A percentile compares a stretch with the other conserved stretches of the same genome.
Conservation (phyloP, 2,329 filamentous ascomycete species). For the Herpomyces periplanetae region DNA sequence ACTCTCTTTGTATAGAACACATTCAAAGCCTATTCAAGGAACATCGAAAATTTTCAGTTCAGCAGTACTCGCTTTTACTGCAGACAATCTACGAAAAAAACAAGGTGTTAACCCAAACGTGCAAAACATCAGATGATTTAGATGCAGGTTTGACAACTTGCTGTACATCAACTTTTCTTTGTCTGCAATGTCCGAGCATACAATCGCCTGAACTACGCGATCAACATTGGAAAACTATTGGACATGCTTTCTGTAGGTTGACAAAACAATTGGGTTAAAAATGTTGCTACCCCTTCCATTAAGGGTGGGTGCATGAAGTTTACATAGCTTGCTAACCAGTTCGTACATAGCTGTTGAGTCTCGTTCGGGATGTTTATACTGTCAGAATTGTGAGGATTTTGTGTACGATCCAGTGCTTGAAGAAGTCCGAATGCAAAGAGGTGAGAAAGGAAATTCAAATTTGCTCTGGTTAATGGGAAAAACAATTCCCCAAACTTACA, state of each 20-base stretch:
- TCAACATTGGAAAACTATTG: slow-evolving; percentile 24
- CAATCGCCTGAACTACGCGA: slow-evolving; percentile 22
- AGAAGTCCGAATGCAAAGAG: slow-evolving; percentile 26
- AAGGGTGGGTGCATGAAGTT: too few species aligned
- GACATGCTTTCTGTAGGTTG: slow-evolving; percentile 26
- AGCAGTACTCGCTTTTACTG: slow-evolving; percentile 29
- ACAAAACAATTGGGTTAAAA: not conserved
- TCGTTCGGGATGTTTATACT: slow-evolving; percentile 29
- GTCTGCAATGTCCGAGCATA: slow-evolving; percentile 31
- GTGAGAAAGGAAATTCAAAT: slow-evolving; percentile 9
- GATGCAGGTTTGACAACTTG: slow-evolving; percentile 16
- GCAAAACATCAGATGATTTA: slow-evolving; percentile 16
- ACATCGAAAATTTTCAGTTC: slow-evolving; percentile 23
- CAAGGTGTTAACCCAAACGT: slow-evolving; percentile 22
- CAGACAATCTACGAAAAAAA: slow-evolving; percentile 26
- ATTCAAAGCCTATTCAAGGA: slow-evolving; percentile 25
- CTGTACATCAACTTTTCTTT: slow-evolving; percentile 9
- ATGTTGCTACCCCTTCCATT: too few species aligned
- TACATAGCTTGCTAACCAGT: slow-evolving; percentile 5
- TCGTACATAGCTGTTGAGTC: slow-evolving; percentile 26
- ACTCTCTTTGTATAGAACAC: slow-evolving; percentile 31
- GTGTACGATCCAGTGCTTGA: slow-evolving; percentile 50
- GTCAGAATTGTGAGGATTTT: slow-evolving; percentile 41
- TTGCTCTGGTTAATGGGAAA: slow-evolving; percentile 2
- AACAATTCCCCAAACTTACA: slow-evolving; percentile 1